A percentile compares a stretch with the other conserved stretches of the same genome.
These are phyloP conservation scores for Aspergillus nidulans DNA, from an alignment of 495 filamentous ascomycete genomes.

Conservation along the genomic window DNA sequence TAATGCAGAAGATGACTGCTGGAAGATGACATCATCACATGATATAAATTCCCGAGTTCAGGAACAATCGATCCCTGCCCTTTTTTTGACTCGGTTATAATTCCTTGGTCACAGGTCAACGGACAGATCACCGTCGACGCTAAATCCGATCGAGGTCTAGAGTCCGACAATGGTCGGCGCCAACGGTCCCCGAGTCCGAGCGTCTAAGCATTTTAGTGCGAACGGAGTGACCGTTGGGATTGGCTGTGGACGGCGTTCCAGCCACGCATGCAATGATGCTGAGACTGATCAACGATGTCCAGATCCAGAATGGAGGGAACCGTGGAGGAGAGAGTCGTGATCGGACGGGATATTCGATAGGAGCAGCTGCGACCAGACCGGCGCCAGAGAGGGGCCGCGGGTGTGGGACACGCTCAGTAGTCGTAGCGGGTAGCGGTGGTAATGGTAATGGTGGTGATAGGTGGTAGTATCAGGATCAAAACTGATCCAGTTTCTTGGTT, in stretches of 20 bases:
- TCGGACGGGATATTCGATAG: not conserved
- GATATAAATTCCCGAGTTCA: not conserved
- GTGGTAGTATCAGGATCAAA: not conserved
- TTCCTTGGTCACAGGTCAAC: not conserved
- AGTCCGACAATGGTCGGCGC: constrained; percentile 5
- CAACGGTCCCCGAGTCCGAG: not conserved
- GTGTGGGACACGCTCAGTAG: not conserved
- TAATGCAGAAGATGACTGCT: not conserved
- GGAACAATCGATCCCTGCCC: not conserved
- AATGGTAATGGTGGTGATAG: too few relatives aligned
- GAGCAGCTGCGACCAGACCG: not conserved
- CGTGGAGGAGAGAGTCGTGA: not conserved
- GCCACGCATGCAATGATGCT: not conserved
- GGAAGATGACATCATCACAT: constrained; percentile 8
- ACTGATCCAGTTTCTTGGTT: not conserved
- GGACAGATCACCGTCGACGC: not conserved
- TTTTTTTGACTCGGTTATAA: not conserved
- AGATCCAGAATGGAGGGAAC: not conserved
- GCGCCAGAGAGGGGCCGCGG: not conserved
- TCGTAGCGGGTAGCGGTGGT: too few relatives aligned
- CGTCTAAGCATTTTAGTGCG: constrained; percentile 6
- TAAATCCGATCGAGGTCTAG: not conserved
- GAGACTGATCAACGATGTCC: not conserved
- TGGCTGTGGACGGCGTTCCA: not conserved
- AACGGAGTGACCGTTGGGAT: not conserved